These are phyloP conservation scores for Quercus mongolica DNA, from an alignment of 306 rosid species.

Conservation along the genomic window DNA sequence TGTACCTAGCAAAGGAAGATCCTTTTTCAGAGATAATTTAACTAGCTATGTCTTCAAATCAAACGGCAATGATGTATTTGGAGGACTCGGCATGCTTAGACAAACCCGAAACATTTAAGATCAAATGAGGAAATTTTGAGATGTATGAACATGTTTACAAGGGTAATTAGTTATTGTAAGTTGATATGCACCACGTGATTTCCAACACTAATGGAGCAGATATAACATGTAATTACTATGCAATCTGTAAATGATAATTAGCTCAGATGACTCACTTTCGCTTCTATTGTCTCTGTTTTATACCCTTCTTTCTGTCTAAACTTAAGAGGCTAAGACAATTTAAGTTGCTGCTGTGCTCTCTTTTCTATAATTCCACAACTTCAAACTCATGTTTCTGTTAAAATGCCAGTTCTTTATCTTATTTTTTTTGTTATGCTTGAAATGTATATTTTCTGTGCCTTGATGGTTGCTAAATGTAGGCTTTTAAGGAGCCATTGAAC, in stretches of 20 bases:
- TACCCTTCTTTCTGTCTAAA: neutral
- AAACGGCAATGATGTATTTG: conserved; percentile 9
- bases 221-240: neutral
- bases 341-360: neutral
- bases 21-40: conserved; percentile 16
- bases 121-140: conserved; percentile 17
- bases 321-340: neutral
- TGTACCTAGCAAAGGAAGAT: conserved; percentile 7
- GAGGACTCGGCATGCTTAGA: conserved; percentile 24
- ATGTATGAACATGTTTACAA: conserved; percentile 7
- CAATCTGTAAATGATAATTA: neutral
- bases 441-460: neutral
- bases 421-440: neutral
- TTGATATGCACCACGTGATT: conserved; percentile 8
- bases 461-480: neutral
- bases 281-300: neutral
- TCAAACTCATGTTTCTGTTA: neutral
- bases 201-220: neutral
- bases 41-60: conserved; percentile 24
- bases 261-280: neutral
- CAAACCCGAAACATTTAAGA: conserved; percentile 6
- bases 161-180: conserved; percentile 4
- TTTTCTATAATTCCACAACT: neutral
- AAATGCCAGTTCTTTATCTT: neutral
- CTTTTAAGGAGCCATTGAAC: neutral